Percentiles rank a stretch among this genome's conserved stretches.
Conservation (phyloP, 148 eudicot genomes). For the Selenicereus undatus region DNA sequence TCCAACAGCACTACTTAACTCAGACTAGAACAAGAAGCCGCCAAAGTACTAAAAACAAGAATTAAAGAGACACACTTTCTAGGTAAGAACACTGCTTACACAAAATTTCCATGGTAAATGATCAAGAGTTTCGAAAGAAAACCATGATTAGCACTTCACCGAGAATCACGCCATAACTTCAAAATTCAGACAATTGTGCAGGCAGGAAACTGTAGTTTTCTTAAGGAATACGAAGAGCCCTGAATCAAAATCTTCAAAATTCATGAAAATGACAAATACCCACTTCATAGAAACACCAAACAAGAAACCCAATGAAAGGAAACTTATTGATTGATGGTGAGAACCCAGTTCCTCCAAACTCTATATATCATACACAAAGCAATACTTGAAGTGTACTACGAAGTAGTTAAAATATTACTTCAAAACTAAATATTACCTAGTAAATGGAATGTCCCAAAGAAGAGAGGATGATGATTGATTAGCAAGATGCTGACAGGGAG, state of each 20-base stretch:
- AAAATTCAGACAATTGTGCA: not conserved
- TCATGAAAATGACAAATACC: conserved; percentile 20
- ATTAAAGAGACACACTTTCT: not conserved
- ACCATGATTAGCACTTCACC: not conserved
- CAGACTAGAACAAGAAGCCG: not conserved
- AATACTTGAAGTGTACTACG: not conserved
- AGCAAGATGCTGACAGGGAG: conserved; percentile 15
- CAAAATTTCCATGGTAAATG: conserved; percentile 9
- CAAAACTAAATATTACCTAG: not conserved
- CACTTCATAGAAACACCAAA: not conserved
- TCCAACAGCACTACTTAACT: too few species aligned
- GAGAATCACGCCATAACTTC: not conserved
- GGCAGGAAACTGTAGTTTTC: not conserved
- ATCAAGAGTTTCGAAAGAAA: not conserved
- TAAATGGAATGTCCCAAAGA: not conserved
- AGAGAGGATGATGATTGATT: conserved; percentile 17
- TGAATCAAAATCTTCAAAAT: conserved; percentile 8
- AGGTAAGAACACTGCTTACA: not conserved
- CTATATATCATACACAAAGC: not conserved
- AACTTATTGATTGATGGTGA: not conserved
- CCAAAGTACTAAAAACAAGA: not conserved
- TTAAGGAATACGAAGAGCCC: not conserved
- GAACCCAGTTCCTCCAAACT: conserved; percentile 17
- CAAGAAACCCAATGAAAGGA: not conserved
- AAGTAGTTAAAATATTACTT: conserved; percentile 19